Base-by-base conservation (phyloP, 1,284 basidiomycete genomes). In the Pseudozyma hubeiensis region DNA sequence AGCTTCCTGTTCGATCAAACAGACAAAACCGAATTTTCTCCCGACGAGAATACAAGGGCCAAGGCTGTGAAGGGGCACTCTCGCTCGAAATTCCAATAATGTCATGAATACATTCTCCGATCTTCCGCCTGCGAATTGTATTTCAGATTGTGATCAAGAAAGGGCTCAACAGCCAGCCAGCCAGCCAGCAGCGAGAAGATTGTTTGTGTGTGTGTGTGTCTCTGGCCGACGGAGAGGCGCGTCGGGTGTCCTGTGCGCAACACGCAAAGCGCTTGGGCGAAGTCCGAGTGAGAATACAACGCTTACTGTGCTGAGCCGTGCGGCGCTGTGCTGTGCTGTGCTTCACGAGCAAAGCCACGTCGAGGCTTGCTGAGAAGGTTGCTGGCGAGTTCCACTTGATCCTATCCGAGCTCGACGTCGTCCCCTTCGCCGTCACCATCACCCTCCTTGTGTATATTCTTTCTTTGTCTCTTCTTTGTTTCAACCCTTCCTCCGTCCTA, bases 361-460 rank as follows among this genome's bases (percentile, higher is more conserved):
- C 40, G 37, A 52, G 50, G 31, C 11, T 34, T 29, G 16, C 19
- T 40, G 19, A 35, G 19, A 40, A 52, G 40, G 40, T 44, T 53
- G 50, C 24, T 37, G 24, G 24, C 24, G 24, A 24, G 24, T 24
- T 24, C 24, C 24, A 24, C 33, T 49, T 19, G 33, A 37, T 51
- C 46, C 16, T 33, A 29, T 40, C 10, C 35, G 13, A 37, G 29
- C n/a, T 29, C 41, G 10, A 19, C 47, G 13, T 29, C 48, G 0
- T 33, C 45, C 10, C n/a, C 47, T 37, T 7, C 55, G 33, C 19
- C 49, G 44, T 51, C 48, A 41, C 48, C 53, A 54, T 44, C 47
- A 24, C n/a, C 55, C 37, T 55, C 55, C 52, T 59, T 58, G 59
- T 68, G 65, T 63, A 68, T 55, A 68, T 63, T 68, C 48, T 63